Evolutionary conservation across 805 yeast species (phyloP), one percentile per base, ranked within the genome.

Genomic region (Starmerella powellii): DNA sequence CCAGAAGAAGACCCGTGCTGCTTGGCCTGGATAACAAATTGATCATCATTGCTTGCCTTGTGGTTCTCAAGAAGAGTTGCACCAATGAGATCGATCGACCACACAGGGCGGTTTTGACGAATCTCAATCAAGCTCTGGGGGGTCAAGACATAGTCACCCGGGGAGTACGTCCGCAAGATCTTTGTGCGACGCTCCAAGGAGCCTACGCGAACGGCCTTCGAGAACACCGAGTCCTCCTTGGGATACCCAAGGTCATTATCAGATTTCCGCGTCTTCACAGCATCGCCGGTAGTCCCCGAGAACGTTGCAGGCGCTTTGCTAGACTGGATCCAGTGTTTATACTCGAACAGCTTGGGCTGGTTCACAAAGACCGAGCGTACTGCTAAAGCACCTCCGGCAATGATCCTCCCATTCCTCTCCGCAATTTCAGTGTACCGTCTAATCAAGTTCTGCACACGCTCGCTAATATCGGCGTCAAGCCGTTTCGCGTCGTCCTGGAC

Each of bases 61-160:
- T 88, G 76, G 63, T 83, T 94, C 52, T 84, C 94, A 19, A 83
- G 74, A 13, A 91, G 74, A 50, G 75, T 76, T 57, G 95, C 86
- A 54, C 76, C 84, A 11, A 38, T 24, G 16, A 54, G 53, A 26
- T 53, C 56, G 23, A 53, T 44, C 17, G 53, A 50, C 40, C 56
- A 45, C 6, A 42, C 51, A n/a, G 56, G 58, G 34, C 46, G 35
- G 31, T 46, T 49, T 26, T 46, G 45, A 64, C 86, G 87, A 64
- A 88, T 83, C 63, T 88, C 98, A 59, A 91, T 97, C 42, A 88
- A 65, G 55, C 75, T 86, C 43, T 78, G 77, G 26, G 95, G 81
- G 2, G 98, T 86, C 51, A 88, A 67, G 16, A 88, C 95, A 58
- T 85, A 91, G 76, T 81, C 91, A 3, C 91, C 94, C 48, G 77